These are phyloP conservation scores for Psilocybe cubensis DNA, from an alignment of 768 basidiomycete species.

Conservation along the genomic window DNA sequence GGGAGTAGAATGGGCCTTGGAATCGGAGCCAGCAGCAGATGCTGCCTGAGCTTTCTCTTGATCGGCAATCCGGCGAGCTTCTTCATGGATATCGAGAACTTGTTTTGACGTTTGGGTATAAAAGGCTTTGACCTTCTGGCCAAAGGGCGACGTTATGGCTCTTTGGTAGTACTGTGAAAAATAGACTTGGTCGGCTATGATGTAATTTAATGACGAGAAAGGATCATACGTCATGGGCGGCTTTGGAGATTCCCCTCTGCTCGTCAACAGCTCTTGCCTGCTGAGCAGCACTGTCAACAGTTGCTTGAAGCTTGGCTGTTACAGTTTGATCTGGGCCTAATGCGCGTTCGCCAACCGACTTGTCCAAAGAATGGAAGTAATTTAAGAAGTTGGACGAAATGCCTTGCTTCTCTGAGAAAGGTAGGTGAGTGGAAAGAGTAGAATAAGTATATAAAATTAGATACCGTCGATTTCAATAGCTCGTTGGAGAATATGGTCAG, in stretches of 20 bases:
- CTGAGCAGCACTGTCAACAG: conserved; percentile 62
- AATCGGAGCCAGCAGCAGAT: conserved; percentile 15
- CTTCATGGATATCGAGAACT: conserved; percentile 90
- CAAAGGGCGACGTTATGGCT: conserved; percentile 76
- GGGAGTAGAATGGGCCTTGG: conserved; percentile 20
- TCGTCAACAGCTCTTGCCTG: conserved; percentile 81
- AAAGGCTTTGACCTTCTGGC: conserved; percentile 76
- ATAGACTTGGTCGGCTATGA: neutral
- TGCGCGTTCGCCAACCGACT: conserved; percentile 65
- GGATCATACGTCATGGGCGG: conserved; percentile 62
- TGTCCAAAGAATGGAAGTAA: conserved; percentile 78
- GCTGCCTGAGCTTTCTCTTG: conserved; percentile 47
- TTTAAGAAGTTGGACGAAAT: conserved; percentile 85
- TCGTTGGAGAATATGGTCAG: conserved; percentile 75
- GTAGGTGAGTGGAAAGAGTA: neutral
- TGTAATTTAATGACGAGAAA: neutral
- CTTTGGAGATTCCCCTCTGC: conserved; percentile 75
- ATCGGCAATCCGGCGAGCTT: conserved; percentile 81
- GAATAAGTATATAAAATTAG: neutral
- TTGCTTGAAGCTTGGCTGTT: conserved; percentile 70
- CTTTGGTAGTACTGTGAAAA: conserved; percentile 71
- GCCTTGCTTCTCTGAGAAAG: conserved; percentile 68
- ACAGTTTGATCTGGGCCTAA: conserved; percentile 85
- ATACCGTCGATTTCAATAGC: conserved; percentile 82
- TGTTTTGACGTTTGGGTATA: conserved; percentile 92